A percentile compares a stretch with the other conserved stretches of the same genome.
phyloP scores from a whole-genome alignment of 2,329 filamentous ascomycete genomes.

The Claviceps sorghi region DNA sequence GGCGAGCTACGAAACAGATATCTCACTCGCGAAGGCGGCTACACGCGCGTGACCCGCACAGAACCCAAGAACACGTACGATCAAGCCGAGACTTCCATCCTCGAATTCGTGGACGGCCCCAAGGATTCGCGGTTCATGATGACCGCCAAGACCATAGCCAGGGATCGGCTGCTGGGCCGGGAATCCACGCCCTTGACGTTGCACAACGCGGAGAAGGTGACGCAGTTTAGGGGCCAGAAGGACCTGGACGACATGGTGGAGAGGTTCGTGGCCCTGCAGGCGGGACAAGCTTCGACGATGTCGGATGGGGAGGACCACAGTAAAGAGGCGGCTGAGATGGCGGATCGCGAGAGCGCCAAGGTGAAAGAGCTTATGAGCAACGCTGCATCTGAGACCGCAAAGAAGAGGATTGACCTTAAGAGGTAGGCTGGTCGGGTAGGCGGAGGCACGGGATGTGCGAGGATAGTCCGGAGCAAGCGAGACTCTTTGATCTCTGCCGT shows the following conservation, averaged over 20 bases:
- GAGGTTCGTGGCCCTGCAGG: conserved; percentile 19
- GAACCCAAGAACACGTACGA: conserved; percentile 74
- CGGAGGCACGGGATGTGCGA: neutral
- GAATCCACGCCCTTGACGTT: conserved; percentile 55
- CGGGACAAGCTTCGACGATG: conserved; percentile 1
- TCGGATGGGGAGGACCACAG: conserved; percentile 7
- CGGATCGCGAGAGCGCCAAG: conserved; percentile 17
- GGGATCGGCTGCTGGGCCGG: conserved; percentile 40
- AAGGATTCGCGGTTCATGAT: conserved; percentile 90
- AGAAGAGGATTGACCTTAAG: conserved; percentile 5
- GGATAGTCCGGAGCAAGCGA: neutral
- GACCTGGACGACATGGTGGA: conserved; percentile 53
- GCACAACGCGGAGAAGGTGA: conserved; percentile 73
- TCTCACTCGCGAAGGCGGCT: conserved; percentile 65
- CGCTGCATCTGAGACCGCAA: conserved; percentile 15
- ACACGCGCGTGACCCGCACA: conserved; percentile 85
- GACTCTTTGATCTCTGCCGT: neutral
- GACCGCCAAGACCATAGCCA: conserved; percentile 72
- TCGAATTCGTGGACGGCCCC: conserved; percentile 89
- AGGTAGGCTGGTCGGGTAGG: neutral
- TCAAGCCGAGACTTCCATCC: conserved; percentile 76
- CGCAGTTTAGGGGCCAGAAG: conserved; percentile 55
- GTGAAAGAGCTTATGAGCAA: conserved; percentile 18
- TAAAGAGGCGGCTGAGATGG: conserved; percentile 11
- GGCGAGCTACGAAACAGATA: conserved; percentile 71